phyloP scores from a whole-genome alignment of 768 basidiomycete species.

The Sporobolomyces roseus region DNA sequence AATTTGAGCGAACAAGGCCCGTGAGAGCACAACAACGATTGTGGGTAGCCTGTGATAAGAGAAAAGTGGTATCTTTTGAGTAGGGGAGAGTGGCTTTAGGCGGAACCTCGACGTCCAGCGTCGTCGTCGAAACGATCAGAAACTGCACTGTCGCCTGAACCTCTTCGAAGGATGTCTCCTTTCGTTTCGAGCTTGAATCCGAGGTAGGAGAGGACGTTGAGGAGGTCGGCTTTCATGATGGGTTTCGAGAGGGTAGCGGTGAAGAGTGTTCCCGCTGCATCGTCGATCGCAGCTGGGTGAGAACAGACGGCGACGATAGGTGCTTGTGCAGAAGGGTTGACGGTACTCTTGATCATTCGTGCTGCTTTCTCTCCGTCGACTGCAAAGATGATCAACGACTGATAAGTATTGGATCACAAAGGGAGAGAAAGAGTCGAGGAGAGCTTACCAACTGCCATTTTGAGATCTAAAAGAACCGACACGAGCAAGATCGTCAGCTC shows the following conservation, averaged over 20 bases:
- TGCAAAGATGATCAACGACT: slow-evolving; percentile 41
- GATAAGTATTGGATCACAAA: background rate
- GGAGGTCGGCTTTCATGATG: slow-evolving; percentile 41
- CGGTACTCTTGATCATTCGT: slow-evolving; percentile 92
- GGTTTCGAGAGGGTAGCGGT: slow-evolving; percentile 38
- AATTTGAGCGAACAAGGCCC: background rate
- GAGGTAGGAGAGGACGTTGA: slow-evolving; percentile 36
- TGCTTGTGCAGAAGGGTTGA: slow-evolving; percentile 86
- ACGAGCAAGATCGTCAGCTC: background rate
- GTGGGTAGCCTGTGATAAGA: too few relatives aligned
- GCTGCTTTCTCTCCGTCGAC: slow-evolving; percentile 97
- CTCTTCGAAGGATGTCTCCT: slow-evolving; percentile 1
- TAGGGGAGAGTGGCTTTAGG: background rate
- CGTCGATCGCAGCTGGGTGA: slow-evolving; percentile 38
- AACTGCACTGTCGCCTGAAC: slow-evolving; percentile 2
- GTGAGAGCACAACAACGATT: background rate
- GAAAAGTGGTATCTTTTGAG: too few relatives aligned
- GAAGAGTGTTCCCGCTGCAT: slow-evolving; percentile 43
- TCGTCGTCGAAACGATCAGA: background rate
- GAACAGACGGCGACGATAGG: slow-evolving; percentile 79
- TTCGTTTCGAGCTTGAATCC: slow-evolving; percentile 43
- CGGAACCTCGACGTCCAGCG: background rate
- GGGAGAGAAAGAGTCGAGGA: background rate
- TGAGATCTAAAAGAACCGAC: slow-evolving; percentile 10
- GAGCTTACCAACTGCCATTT: slow-evolving; percentile 13